A percentile compares a stretch with the other conserved stretches of the same genome.
Evolutionary conservation across 345 rosid genomes (phyloP).

Genomic region (Excoecaria cochinchinensis): DNA sequence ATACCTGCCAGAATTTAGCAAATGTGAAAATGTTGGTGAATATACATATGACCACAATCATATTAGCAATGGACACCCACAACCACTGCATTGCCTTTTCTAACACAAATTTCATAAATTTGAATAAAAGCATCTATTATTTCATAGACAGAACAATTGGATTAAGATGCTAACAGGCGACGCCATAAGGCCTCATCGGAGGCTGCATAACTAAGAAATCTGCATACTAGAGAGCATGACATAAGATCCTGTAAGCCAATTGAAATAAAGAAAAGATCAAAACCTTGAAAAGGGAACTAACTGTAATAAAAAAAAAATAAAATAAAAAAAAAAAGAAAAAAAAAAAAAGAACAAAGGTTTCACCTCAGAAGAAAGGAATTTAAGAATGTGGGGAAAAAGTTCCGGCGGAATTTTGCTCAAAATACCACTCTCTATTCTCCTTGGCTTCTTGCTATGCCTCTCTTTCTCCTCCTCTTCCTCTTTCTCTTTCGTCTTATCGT

Average conservation of each 20-base stretch:
- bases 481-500: not conserved
- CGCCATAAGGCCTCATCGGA: slow-evolving; percentile 95
- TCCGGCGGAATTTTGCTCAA: slow-evolving; percentile 79
- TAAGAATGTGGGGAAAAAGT: slow-evolving; percentile 76
- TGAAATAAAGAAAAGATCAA: not conserved
- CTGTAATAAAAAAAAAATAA: not conserved
- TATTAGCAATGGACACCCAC: not conserved
- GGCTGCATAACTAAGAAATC: slow-evolving; percentile 67
- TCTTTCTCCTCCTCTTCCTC: not conserved
- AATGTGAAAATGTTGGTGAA: not conserved
- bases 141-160: not conserved
- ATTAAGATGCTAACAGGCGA: slow-evolving; percentile 63
- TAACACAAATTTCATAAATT: not conserved
- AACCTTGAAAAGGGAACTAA: not conserved
- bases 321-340: not conserved
- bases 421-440: slow-evolving; percentile 63
- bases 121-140: not conserved
- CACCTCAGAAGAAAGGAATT: slow-evolving; percentile 93
- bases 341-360: not conserved
- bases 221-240: slow-evolving; percentile 79
- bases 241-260: slow-evolving; percentile 64
- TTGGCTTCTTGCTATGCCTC: slow-evolving; percentile 7
- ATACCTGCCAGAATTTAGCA: slow-evolving; percentile 44
- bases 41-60: not conserved
- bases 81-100: too few relatives aligned